Conservation (phyloP, 2,329 filamentous ascomycete species). For the Cryphonectria carpinicola region DNA sequence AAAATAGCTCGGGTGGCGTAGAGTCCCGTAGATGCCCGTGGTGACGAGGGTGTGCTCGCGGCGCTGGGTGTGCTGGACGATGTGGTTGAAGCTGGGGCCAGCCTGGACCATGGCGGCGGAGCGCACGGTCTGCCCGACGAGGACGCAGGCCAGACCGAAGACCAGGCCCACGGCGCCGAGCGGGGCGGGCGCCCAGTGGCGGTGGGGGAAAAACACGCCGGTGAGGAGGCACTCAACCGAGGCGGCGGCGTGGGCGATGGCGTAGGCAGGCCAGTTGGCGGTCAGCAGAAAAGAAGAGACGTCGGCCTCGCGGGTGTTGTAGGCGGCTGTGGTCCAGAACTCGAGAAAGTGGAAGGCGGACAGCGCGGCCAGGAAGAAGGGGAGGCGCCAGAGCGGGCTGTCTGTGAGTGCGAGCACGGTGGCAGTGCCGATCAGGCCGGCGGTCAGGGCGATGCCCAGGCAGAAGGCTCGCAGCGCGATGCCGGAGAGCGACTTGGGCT, state of each 20-base stretch:
- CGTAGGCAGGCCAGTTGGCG: conserved; percentile 83
- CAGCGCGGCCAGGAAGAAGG: conserved; percentile 71
- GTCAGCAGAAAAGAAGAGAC: conserved; percentile 81
- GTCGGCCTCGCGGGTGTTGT: conserved; percentile 76
- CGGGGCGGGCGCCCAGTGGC: conserved; percentile 51
- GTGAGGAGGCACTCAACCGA: conserved; percentile 72
- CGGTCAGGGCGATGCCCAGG: conserved; percentile 51
- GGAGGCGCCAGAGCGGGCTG: conserved; percentile 62
- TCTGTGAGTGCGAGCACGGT: conserved; percentile 42
- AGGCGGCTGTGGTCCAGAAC: conserved; percentile 85
- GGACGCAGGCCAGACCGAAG: conserved; percentile 66
- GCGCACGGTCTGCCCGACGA: conserved; percentile 74
- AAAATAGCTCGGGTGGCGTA: conserved; percentile 93
- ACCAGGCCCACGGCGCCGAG: conserved; percentile 48
- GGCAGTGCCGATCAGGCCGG: conserved; percentile 40
- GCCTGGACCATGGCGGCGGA: conserved; percentile 88
- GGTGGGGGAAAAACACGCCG: conserved; percentile 56
- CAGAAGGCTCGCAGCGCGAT: conserved; percentile 62
- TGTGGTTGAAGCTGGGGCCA: conserved; percentile 89
- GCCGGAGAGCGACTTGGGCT: conserved; percentile 61
- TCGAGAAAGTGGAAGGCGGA: conserved; percentile 93
- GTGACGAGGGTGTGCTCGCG: conserved; percentile 80
- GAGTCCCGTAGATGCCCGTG: conserved; percentile 72
- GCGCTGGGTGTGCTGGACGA: conserved; percentile 72
- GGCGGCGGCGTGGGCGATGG: conserved; percentile 77